Evolutionary conservation across 129 eudicot species (phyloP), one percentile per base, ranked within the genome.

Genomic region (Flaveria bidentis): DNA sequence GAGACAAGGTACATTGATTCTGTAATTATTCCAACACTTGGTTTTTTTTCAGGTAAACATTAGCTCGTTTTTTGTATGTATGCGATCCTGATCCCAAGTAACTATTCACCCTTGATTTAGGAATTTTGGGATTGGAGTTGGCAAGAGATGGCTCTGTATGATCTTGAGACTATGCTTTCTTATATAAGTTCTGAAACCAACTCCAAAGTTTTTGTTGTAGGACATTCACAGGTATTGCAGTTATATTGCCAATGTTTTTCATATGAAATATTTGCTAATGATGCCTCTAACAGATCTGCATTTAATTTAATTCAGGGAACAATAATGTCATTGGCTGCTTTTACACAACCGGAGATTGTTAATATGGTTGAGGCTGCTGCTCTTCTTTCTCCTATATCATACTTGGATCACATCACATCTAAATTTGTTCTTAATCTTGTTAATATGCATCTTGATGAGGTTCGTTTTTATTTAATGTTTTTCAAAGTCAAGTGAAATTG

Each of bases 81-180:
- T n/a, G 23, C n/a, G 60, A n/a, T 6, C 60, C 56, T 15, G 17
- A 16, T 52, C 9, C 39, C n/a, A 13, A 14, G 20, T 30, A 9
- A 62, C 20, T 33, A 8, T 71, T 26, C 28, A 33, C 39, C 39
- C 44, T 60, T 63, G 52, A 20, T 72, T 78, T 63, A 95, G 99
- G 96, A 86, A 20, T 95, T 87, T 67, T 95, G 99, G 99, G 97
- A 95, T 75, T 95, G 99, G 99, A 95, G 96, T 77, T 95, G 99
- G 99, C 87, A 95, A 80, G 97, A 95, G 68, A 56, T 91, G 82
- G 99, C 99, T 72, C 90, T 89, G 17, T 86, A 87, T 65, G 99
- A 95, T 78, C 97, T 95, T 79, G 83, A 86, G 58, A 88, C 87
- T 62, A 95, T 95, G 99, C 84, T 89, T 55, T 79, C 60, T 73